Evolutionary conservation across 129 eudicot species (phyloP), one percentile per base, ranked within the genome.

Genomic region (Flaveria brownii): DNA sequence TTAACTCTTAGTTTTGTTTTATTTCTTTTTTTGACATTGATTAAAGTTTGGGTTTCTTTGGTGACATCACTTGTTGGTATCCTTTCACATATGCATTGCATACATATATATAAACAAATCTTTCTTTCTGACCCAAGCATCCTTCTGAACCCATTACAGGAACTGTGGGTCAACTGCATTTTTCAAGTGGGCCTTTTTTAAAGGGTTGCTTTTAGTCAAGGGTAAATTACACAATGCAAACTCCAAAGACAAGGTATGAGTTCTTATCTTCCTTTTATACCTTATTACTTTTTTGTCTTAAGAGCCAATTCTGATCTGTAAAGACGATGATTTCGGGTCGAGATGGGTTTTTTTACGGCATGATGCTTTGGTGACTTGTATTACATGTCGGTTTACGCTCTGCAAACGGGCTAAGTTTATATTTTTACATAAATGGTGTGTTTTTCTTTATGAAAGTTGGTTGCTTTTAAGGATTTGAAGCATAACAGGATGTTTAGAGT

Each of bases 241-340:
- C 98, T 28, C 81, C 96, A 78, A 92, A 87, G 52, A 71, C 88
- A 47, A 89, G 96, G 98, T 92, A 87, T 59, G 66, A 61, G 41
- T 56, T 78, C n/a, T 26, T 69, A 69, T 70, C 71, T 60, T 43
- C 23, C 30, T 52, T 52, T 13, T 56, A 60, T 74, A 9, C 39
- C 51, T 64, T 23, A 30, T 18, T 25, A 9, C 20, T 13, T 75
- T 36, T 73, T 1, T 76, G n/a, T 68, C 42, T 6, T n/a, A 18
- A 30, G 47, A 30, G 9, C 28, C 30, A 63, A 16, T 46, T 60
- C 36, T 30, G 45, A 75, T 75, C 71, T 64, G 33, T 50, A 65
- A 50, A 28, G 73, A 50, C 65, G 66, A 22, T 30, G 20, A 33
- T 63, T 51, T 52, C n/a, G 42, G 42, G 18, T 28, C 15, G 17